Conservation (phyloP, 192 early-diverging fungal species). For the Rhizophlyctis rosea region DNA sequence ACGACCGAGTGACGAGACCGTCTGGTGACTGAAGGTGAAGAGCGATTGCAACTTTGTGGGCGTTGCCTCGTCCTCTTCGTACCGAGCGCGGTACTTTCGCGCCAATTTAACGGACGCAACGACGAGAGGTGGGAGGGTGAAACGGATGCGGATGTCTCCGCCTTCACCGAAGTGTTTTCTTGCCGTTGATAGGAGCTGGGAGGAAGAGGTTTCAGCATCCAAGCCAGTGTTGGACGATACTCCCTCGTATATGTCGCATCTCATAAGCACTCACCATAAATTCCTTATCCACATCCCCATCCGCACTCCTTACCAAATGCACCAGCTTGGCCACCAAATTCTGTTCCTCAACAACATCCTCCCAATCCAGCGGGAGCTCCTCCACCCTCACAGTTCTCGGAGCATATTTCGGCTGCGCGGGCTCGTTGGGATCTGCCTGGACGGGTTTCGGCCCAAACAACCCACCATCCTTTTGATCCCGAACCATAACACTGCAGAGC, state of each 20-base stretch:
- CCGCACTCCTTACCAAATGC: conserved; percentile 34
- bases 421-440: conserved; percentile 14
- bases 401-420: conserved; percentile 21
- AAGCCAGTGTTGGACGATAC: no score
- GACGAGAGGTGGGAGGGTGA: conserved; percentile 87
- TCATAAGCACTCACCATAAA: conserved; percentile 54
- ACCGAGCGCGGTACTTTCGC: conserved; percentile 33
- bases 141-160: conserved; percentile 83
- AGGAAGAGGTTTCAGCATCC: no score
- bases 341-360: conserved; percentile 91
- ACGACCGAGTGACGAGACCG: conserved; percentile 67
- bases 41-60: conserved; percentile 59
- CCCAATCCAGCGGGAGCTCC: conserved; percentile 68
- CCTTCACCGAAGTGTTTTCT: conserved; percentile 87
- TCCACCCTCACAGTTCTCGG: conserved; percentile 20
- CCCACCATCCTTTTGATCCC: conserved; percentile 76
- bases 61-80: conserved; percentile 30
- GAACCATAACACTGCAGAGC: conserved; percentile 73
- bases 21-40: conserved; percentile 86
- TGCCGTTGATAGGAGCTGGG: conserved; percentile 72
- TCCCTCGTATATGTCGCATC: no score
- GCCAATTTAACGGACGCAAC: conserved; percentile 65
- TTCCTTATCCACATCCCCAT: conserved; percentile 72
- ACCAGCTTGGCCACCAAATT: conserved; percentile 74
- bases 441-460: conserved; percentile 46